Conservation (phyloP, 1,284 basidiomycete genomes). For the Phlebopus sp. region DNA sequence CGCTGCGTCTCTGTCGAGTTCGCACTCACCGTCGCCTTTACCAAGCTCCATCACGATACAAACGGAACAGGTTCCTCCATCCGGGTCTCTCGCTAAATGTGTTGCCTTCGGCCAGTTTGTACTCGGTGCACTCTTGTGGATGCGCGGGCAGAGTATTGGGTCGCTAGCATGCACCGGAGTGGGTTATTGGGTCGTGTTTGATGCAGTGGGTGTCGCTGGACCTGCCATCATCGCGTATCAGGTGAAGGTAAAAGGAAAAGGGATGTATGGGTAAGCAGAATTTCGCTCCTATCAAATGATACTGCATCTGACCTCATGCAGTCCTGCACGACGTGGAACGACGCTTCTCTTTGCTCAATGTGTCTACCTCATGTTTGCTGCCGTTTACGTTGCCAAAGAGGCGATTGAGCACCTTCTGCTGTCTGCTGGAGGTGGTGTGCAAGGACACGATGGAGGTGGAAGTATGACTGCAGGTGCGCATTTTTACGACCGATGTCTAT, state of each 20-base stretch:
- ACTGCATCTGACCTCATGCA: constrained; percentile 29
- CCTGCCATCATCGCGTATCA: constrained; percentile 25
- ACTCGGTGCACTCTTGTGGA: constrained; percentile 78
- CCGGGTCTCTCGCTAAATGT: constrained; percentile 24
- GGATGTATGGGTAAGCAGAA: constrained; percentile 26
- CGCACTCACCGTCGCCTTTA: constrained; percentile 3
- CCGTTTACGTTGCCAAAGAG: constrained; percentile 93
- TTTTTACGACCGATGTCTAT: neutral
- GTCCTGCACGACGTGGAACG: constrained; percentile 72
- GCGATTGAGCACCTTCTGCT: constrained; percentile 82
- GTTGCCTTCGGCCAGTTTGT: constrained; percentile 47
- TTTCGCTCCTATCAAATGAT: neutral
- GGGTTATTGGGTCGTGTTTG: constrained; percentile 96
- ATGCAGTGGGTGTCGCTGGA: constrained; percentile 77
- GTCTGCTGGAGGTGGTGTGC: constrained; percentile 41
- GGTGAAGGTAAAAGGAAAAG: constrained; percentile 28
- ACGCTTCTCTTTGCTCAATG: constrained; percentile 84
- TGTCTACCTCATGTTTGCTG: constrained; percentile 87
- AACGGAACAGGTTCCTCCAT: constrained; percentile 14
- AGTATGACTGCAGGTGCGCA: constrained; percentile 2
- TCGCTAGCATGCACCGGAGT: constrained; percentile 86
- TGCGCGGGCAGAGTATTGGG: constrained; percentile 86
- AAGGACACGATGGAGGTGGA: constrained; percentile 19
- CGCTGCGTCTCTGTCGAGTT: constrained; percentile 9
- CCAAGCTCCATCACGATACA: neutral